Percentiles rank a stretch among this genome's conserved stretches.
Conservation (phyloP, 768 basidiomycete genomes). For the Mycena maculata region DNA sequence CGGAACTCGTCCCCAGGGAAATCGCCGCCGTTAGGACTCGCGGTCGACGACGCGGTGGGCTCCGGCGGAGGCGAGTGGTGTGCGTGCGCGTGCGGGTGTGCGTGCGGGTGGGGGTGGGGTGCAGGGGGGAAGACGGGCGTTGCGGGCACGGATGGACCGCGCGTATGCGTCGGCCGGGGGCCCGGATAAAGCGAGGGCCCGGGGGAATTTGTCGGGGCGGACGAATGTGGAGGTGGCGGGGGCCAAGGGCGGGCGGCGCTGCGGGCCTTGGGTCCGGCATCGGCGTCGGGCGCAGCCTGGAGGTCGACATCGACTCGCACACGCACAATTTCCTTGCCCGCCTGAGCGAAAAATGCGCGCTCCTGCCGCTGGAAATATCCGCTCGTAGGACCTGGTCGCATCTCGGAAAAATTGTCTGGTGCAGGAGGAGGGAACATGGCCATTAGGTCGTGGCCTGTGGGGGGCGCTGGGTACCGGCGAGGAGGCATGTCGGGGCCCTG, state of each 20-base stretch:
- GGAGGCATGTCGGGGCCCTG: conserved; percentile 56
- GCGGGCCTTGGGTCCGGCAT: conserved; percentile 1
- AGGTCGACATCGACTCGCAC: conserved; percentile 76
- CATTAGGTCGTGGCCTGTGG: conserved; percentile 88
- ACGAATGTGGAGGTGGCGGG: neutral
- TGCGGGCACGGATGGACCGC: conserved; percentile 1
- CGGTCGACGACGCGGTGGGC: neutral
- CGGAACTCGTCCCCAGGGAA: conserved; percentile 50
- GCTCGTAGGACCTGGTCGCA: conserved; percentile 73
- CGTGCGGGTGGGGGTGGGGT: conserved; percentile 41
- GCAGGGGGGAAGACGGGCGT: conserved; percentile 24
- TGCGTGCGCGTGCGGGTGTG: conserved; percentile 43
- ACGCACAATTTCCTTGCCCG: conserved; percentile 81
- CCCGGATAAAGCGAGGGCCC: conserved; percentile 1
- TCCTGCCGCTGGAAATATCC: conserved; percentile 82
- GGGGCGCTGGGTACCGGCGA: conserved; percentile 78
- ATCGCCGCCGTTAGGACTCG: neutral
- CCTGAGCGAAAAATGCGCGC: conserved; percentile 83
- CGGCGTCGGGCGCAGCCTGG: neutral
- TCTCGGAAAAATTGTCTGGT: conserved; percentile 65
- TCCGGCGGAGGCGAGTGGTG: conserved; percentile 23
- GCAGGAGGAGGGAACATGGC: conserved; percentile 82
- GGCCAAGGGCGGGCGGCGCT: neutral
- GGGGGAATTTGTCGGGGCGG: neutral
- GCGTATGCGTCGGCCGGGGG: neutral